Percentiles rank a stretch among this genome's conserved stretches.
These are phyloP conservation scores for Fusarium sp. DNA, from an alignment of 2,329 filamentous ascomycete genomes.

Conservation along the genomic window DNA sequence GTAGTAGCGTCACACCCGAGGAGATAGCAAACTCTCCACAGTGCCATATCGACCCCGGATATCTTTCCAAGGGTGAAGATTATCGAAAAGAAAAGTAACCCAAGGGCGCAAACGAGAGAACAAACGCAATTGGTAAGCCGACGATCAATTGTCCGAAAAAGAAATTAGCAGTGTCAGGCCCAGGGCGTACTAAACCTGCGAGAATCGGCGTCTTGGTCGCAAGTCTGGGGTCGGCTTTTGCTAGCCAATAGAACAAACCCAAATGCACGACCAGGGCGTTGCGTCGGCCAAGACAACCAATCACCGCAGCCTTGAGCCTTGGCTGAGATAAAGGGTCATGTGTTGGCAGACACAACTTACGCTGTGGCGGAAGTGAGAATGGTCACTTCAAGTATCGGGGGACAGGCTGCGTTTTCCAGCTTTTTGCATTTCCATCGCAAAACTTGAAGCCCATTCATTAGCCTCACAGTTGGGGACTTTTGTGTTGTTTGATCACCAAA, in stretches of 20 bases:
- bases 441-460: background rate
- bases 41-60: too few relatives aligned
- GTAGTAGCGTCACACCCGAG: slow-evolving; percentile 11
- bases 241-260: slow-evolving; percentile 7
- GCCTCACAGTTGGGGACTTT: background rate
- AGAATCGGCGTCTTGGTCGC: slow-evolving; percentile 11
- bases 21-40: background rate
- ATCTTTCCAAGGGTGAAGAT: background rate
- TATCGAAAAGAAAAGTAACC: background rate
- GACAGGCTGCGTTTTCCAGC: background rate
- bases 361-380: slow-evolving; percentile 35
- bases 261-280: slow-evolving; percentile 19
- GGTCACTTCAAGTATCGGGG: slow-evolving; percentile 27
- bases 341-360: slow-evolving; percentile 12
- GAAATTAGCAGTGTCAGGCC: slow-evolving; percentile 7
- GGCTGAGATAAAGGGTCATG: slow-evolving; percentile 38
- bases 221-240: slow-evolving; percentile 28
- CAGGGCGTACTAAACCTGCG: slow-evolving; percentile 16
- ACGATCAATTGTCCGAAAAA: background rate
- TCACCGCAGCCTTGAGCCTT: slow-evolving; percentile 6
- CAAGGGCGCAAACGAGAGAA: background rate
- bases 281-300: slow-evolving; percentile 27
- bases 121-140: slow-evolving; percentile 9
- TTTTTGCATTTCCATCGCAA: background rate
- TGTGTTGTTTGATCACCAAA: too few relatives aligned